Conservation (phyloP, 768 basidiomycete genomes). For the Mycena capillaripes region DNA sequence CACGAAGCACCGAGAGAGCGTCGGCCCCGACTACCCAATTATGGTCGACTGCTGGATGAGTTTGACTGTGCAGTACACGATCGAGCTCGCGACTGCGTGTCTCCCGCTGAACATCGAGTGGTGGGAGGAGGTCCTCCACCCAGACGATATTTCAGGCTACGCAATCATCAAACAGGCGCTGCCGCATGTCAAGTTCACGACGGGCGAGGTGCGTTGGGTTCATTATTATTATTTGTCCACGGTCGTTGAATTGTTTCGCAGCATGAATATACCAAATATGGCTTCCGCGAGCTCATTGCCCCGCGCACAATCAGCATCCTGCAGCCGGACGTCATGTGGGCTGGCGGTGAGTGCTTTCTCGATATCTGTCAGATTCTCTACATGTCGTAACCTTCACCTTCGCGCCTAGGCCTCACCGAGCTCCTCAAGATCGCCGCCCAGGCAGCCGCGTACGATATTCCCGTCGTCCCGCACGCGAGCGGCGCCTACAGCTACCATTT, state of each 20-base stretch:
- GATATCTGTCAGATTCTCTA: background rate
- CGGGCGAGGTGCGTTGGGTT: conserved; percentile 41
- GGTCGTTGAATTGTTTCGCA: background rate
- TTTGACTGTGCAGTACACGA: conserved; percentile 47
- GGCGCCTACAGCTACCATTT: conserved; percentile 64
- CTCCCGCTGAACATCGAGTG: conserved; percentile 46
- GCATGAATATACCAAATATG: conserved; percentile 50
- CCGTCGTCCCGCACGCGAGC: conserved; percentile 61
- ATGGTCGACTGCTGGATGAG: conserved; percentile 49
- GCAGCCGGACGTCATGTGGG: conserved; percentile 50
- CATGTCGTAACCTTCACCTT: background rate
- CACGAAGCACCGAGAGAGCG: conserved; percentile 43
- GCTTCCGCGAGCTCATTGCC: conserved; percentile 50
- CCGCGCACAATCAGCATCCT: conserved; percentile 46
- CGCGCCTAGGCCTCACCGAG: conserved; percentile 47
- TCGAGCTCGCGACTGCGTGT: conserved; percentile 48
- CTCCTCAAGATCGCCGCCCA: conserved; percentile 50
- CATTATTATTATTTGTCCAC: background rate
- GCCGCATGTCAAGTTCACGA: conserved; percentile 48
- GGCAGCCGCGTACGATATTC: conserved; percentile 61
- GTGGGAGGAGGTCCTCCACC: conserved; percentile 50
- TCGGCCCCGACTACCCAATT: conserved; percentile 47
- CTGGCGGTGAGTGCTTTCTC: conserved; percentile 33
- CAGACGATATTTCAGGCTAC: conserved; percentile 47
- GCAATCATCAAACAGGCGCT: conserved; percentile 46